Evolutionary conservation across 2,329 filamentous ascomycete genomes (phyloP).

Genomic region (Passalora sequoiae): DNA sequence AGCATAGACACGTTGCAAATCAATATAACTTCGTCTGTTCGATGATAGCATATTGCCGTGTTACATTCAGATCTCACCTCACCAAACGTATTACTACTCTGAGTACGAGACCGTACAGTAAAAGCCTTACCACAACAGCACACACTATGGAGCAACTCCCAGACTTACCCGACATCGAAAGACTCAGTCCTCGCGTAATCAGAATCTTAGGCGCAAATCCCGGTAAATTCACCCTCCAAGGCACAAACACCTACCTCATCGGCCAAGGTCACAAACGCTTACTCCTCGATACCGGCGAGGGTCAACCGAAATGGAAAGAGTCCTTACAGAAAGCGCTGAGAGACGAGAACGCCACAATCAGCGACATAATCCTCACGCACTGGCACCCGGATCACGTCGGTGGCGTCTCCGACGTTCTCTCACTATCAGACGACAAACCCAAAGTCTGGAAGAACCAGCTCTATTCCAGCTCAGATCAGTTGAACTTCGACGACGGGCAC

Average conservation of each 20-base stretch:
- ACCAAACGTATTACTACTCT: too few species aligned
- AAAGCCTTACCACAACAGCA: too few species aligned
- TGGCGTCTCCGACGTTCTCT: constrained; percentile 54
- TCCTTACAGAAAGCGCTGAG: constrained; percentile 60
- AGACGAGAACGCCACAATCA: constrained; percentile 63
- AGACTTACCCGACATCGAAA: constrained; percentile 66
- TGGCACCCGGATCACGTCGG: constrained; percentile 86
- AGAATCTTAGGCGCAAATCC: constrained; percentile 88
- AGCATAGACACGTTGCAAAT: too few species aligned
- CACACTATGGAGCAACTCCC: too few species aligned
- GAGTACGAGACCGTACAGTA: too few species aligned
- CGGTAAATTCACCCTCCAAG: constrained; percentile 69
- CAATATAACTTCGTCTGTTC: too few species aligned
- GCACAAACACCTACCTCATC: constrained; percentile 91
- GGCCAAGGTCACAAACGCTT: constrained; percentile 69
- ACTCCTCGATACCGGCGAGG: constrained; percentile 87
- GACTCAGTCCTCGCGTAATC: constrained; percentile 71
- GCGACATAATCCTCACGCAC: constrained; percentile 74
- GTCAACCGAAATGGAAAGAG: constrained; percentile 65
- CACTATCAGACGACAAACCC: too few species aligned
- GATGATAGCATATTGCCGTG: too few species aligned
- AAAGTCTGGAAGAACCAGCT: constrained; percentile 24
- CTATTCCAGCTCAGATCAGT: constrained; percentile 34
- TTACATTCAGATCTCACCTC: too few species aligned
- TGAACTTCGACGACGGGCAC: constrained; percentile 54